A percentile compares a stretch with the other conserved stretches of the same genome.
These are phyloP conservation scores for Euryodendron excelsum DNA, from an alignment of 148 eudicot genomes.

Conservation along the genomic window DNA sequence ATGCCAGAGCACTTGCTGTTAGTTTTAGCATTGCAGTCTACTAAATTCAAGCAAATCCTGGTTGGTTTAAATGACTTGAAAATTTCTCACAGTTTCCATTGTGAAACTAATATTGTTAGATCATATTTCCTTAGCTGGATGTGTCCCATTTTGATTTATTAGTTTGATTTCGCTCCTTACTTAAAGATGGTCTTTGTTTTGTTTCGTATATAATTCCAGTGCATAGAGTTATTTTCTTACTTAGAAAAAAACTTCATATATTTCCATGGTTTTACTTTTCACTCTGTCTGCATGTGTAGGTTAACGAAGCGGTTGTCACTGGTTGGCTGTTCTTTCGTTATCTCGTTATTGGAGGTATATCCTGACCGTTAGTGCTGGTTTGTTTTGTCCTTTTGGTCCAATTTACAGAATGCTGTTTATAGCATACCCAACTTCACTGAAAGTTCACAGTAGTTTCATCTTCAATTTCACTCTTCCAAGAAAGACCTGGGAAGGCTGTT, in stretches of 20 bases:
- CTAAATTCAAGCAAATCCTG: not conserved
- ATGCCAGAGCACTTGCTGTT: too few relatives aligned
- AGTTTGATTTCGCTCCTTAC: too few relatives aligned
- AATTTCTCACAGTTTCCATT: not conserved
- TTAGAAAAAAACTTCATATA: not conserved
- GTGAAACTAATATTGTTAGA: not conserved
- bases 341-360: conserved; percentile 95
- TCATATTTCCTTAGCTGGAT: not conserved
- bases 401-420: not conserved
- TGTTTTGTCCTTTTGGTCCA: not conserved
- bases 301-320: conserved; percentile 90
- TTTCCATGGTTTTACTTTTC: conserved; percentile 3
- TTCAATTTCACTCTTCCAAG: not conserved
- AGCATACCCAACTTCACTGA: not conserved
- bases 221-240: not conserved
- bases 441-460: not conserved
- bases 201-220: not conserved
- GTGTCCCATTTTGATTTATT: not conserved
- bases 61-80: not conserved
- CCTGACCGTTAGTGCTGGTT: not conserved
- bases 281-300: conserved; percentile 42
- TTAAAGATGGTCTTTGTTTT: not conserved
- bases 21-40: not conserved
- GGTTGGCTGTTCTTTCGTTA: conserved; percentile 98
- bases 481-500: not conserved